Evolutionary conservation across 306 rosid species (phyloP), one percentile per base, ranked within the genome.

Genomic region (Ochetophila trinervis): DNA sequence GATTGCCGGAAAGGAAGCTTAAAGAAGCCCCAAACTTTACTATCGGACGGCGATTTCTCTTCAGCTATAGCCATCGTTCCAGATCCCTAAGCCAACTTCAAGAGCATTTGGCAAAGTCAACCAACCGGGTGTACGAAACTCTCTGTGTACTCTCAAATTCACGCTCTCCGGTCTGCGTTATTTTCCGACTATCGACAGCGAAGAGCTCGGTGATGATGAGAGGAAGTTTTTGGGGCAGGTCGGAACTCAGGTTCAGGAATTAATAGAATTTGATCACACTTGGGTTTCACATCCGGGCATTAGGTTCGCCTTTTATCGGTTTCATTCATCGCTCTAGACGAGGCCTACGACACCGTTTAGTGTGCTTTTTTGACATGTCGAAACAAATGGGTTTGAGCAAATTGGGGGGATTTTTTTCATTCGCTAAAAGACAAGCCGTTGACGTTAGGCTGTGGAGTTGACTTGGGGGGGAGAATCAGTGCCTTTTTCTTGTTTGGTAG

Each of bases 21-120:
- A 74, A 93, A 84, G 81, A 93, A 86, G 52, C 87, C 89, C 99
- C 99, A 93, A 45, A 79, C 87, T 78, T 84, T 93, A 45, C 91
- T 91, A 37, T 92, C 94, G 49, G 96, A 77, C 67, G 87, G 84
- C 52, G 92, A 79, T 60, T 83, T 90, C 62, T 82, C 84, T 7
- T 86, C 95, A 56, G 79, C 82, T 30, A 93, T 75, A 65, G 88
- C 84, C 99, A 93, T 93, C 17, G 22, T 27, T 30, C 13, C 18
- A 64, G 69, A 64, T 49, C 56, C 42, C 63, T 16, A 23, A 4
- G 34, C 10, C 0, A 18, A 5, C 20, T 47, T 69, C 84, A 79
- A 27, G 67, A 72, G 73, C 84, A 75, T 79, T 63, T 58, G 71
- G 73, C 19, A 24, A 16, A 5, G 37, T 6, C 11, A 75, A 63